These are phyloP conservation scores for Tolypocladium tundrense DNA, from an alignment of 2,329 filamentous ascomycete species.

Conservation along the genomic window DNA sequence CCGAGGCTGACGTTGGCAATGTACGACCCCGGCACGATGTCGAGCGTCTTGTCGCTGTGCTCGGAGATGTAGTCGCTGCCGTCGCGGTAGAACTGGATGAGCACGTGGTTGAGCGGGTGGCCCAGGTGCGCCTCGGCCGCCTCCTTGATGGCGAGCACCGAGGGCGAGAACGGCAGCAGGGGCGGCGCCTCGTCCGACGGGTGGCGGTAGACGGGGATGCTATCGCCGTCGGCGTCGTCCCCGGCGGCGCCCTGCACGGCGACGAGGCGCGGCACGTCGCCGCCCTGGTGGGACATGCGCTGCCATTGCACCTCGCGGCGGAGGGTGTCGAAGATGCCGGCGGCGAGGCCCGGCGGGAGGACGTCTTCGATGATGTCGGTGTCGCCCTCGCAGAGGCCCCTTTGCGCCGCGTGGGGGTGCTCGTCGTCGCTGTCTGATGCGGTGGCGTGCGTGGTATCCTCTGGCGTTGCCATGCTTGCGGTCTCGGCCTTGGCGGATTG, in stretches of 20 bases:
- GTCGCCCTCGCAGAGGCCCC: slow-evolving; percentile 67
- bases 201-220: slow-evolving; percentile 86
- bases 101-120: slow-evolving; percentile 77
- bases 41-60: slow-evolving; percentile 92
- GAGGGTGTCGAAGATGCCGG: slow-evolving; percentile 58
- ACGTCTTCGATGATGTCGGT: slow-evolving; percentile 64
- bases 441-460: not conserved
- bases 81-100: slow-evolving; percentile 88
- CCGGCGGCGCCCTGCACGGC: slow-evolving; percentile 72
- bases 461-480: not conserved
- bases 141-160: slow-evolving; percentile 56
- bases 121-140: slow-evolving; percentile 63
- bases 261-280: slow-evolving; percentile 83
- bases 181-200: slow-evolving; percentile 81
- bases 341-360: slow-evolving; percentile 45
- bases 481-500: not conserved
- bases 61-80: slow-evolving; percentile 90
- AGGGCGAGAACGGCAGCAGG: slow-evolving; percentile 63
- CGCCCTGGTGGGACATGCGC: slow-evolving; percentile 84
- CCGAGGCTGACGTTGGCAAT: slow-evolving; percentile 95
- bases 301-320: slow-evolving; percentile 75
- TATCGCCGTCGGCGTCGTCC: slow-evolving; percentile 54
- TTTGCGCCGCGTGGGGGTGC: slow-evolving; percentile 20
- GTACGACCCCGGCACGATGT: slow-evolving; percentile 69
- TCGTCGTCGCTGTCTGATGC: slow-evolving; percentile 2